Percentiles rank a stretch among this genome's conserved stretches.
Evolutionary conservation across 129 eudicot genomes (phyloP).

Genomic region (Helichrysum umbraculigerum): DNA sequence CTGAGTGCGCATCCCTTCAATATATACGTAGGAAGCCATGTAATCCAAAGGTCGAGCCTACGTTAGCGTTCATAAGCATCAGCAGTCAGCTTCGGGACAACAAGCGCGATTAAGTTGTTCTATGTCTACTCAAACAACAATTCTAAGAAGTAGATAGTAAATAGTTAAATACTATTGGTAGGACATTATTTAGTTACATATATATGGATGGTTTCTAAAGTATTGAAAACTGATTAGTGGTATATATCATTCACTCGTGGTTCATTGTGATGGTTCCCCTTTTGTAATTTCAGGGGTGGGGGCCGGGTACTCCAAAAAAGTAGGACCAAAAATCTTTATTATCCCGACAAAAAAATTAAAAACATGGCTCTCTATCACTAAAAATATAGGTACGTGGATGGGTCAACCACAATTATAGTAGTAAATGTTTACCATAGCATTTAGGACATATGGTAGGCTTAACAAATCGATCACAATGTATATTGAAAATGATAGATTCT

Average conservation of each 20-base stretch:
- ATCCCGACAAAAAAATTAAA: constrained; percentile 21
- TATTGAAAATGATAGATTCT: constrained; percentile 19
- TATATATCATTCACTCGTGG: not conserved
- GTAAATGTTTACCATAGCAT: constrained; percentile 16
- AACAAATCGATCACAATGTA: not conserved
- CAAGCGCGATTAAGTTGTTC: too few species aligned
- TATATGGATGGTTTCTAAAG: not conserved
- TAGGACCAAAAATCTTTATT: constrained; percentile 13
- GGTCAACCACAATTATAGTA: constrained; percentile 11
- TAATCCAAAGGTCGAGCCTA: too few species aligned
- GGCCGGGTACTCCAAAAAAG: constrained; percentile 8
- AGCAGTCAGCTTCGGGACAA: too few species aligned
- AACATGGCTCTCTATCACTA: not conserved
- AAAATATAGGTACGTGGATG: not conserved
- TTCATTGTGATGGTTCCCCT: constrained; percentile 9
- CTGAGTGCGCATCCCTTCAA: too few species aligned
- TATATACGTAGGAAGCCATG: too few species aligned
- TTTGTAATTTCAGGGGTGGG: constrained; percentile 24
- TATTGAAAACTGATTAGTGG: not conserved
- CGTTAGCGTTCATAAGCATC: too few species aligned
- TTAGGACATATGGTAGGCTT: constrained; percentile 4
- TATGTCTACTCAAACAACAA: too few species aligned
- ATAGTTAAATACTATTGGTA: not conserved
- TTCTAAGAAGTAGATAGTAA: too few species aligned
- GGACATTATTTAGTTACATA: too few species aligned